A percentile compares a stretch with the other conserved stretches of the same genome.
phyloP scores from a whole-genome alignment of 1,284 basidiomycete species.

The Fomitopsis betulina region DNA sequence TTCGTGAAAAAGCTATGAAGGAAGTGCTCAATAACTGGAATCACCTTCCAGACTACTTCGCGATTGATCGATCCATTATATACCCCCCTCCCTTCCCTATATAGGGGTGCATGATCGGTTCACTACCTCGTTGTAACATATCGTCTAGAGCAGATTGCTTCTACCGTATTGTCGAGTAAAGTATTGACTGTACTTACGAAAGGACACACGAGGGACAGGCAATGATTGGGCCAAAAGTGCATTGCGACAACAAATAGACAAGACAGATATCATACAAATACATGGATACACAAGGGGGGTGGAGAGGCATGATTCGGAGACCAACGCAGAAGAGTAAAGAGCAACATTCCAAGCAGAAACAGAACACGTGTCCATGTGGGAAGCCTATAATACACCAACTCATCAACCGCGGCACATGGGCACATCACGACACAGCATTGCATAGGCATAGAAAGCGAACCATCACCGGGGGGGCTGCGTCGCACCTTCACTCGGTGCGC shows the following conservation, averaged over 20 bases:
- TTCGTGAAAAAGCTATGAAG: no score
- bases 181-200: no score
- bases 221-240: not conserved
- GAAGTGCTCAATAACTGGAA: no score
- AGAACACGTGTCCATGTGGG: conserved; percentile 10
- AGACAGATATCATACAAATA: not conserved
- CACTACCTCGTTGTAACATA: no score
- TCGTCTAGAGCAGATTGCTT: no score
- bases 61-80: no score
- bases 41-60: no score
- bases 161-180: no score
- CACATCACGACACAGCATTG: not conserved
- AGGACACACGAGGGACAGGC: no score
- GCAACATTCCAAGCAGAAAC: conserved; percentile 5
- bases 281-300: not conserved
- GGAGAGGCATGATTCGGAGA: not conserved
- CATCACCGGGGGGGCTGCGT: conserved; percentile 40
- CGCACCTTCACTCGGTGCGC: conserved; percentile 21
- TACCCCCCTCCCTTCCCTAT: no score
- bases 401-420: not conserved
- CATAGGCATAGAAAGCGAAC: conserved; percentile 39
- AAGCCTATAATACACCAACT: conserved; percentile 16
- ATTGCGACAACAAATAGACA: not conserved
- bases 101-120: no score
- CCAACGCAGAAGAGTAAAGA: conserved; percentile 4